Percentiles rank a stretch among this genome's conserved stretches.
These are phyloP conservation scores for Suillus paluster DNA, from an alignment of 768 basidiomycete species.

Conservation along the genomic window DNA sequence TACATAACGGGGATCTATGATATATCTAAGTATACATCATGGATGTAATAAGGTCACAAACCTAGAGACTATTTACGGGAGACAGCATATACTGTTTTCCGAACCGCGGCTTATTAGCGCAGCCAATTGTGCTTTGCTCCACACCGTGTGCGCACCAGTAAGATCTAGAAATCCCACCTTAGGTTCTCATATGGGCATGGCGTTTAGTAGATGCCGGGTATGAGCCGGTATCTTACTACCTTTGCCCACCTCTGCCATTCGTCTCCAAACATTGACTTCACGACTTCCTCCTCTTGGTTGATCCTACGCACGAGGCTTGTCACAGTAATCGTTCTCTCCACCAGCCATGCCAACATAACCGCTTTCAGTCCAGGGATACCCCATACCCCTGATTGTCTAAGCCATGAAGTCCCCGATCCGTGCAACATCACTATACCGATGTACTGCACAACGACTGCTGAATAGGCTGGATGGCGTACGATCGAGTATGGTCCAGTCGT, in stretches of 20 bases:
- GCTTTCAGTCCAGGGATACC: background rate
- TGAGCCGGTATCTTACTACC: background rate
- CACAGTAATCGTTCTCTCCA: background rate
- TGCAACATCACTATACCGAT: background rate
- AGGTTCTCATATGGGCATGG: background rate
- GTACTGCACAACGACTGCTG: conserved; percentile 11
- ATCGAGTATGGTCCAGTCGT: conserved; percentile 18
- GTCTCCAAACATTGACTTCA: background rate
- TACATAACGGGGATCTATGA: background rate
- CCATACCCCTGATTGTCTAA: conserved; percentile 7
- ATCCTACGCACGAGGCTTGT: background rate
- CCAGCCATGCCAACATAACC: background rate
- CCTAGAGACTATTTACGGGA: background rate
- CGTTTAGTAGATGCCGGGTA: background rate
- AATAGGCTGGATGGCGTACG: conserved; percentile 20
- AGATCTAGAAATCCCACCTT: background rate
- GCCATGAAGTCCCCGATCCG: conserved; percentile 10
- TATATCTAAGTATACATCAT: background rate
- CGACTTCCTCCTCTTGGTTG: background rate
- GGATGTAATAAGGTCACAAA: background rate
- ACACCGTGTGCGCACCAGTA: background rate
- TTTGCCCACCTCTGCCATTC: background rate
- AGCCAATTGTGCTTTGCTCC: background rate
- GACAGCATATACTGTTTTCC: too few relatives aligned
- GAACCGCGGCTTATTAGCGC: background rate